Conservation (phyloP, 306 rosid genomes). For the Cercis canadensis region DNA sequence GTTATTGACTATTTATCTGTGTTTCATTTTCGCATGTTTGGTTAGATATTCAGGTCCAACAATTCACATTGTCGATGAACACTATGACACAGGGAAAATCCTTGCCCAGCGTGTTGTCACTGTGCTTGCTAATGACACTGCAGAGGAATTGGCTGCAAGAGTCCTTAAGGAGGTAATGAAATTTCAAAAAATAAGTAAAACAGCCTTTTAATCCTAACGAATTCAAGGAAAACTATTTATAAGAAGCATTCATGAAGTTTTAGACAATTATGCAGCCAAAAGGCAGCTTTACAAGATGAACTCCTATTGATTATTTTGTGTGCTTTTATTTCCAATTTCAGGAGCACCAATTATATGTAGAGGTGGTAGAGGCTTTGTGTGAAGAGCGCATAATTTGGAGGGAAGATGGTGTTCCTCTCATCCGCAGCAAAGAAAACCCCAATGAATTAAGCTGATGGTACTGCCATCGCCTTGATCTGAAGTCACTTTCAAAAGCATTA, state of each 20-base stretch:
- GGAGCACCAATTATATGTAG: constrained; percentile 82
- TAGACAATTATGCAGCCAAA: not conserved
- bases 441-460: constrained; percentile 45
- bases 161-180: constrained; percentile 77
- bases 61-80: constrained; percentile 89
- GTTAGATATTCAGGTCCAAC: constrained; percentile 87
- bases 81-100: constrained; percentile 86
- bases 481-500: not conserved
- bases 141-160: constrained; percentile 78
- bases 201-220: too few species aligned
- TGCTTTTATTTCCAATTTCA: constrained; percentile 30
- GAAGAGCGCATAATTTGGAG: constrained; percentile 87
- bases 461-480: constrained; percentile 30
- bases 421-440: constrained; percentile 77
- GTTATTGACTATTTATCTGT: not conserved
- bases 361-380: constrained; percentile 72
- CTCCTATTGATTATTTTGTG: not conserved
- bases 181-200: not conserved
- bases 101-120: constrained; percentile 89
- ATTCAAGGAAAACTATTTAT: too few species aligned
- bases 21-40: constrained; percentile 13
- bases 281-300: not conserved
- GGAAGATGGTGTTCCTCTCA: constrained; percentile 89
- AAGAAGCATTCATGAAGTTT: not conserved
- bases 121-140: constrained; percentile 76